phyloP scores from a whole-genome alignment of 805 yeast species.

The Sugiyamaella marilandica region DNA sequence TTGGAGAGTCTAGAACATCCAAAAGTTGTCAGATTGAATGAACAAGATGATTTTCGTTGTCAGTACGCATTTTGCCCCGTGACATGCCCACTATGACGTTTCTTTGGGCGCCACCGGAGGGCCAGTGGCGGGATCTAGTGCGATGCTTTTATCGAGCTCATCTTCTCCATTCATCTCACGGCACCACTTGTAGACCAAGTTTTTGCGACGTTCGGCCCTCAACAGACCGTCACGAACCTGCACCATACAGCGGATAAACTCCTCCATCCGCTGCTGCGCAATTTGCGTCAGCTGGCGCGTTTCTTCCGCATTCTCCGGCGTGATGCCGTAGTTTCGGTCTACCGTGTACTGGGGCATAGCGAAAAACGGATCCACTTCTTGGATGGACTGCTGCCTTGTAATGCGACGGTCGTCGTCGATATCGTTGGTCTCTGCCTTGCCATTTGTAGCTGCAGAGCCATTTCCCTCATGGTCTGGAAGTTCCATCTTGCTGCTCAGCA shows the following conservation, averaged over 20 bases:
- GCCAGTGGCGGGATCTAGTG: conserved; percentile 9
- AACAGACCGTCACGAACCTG: conserved; percentile 69
- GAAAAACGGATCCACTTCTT: conserved; percentile 58
- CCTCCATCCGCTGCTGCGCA: conserved; percentile 77
- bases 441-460: neutral
- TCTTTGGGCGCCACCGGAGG: neutral
- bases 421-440: conserved; percentile 40
- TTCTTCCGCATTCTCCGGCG: conserved; percentile 57
- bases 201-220: conserved; percentile 70
- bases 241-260: conserved; percentile 75
- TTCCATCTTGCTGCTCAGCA: conserved; percentile 59
- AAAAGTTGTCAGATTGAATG: too few relatives aligned
- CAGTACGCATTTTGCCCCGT: too few relatives aligned
- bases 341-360: conserved; percentile 48
- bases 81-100: too few relatives aligned
- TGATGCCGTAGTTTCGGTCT: conserved; percentile 49
- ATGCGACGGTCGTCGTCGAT: conserved; percentile 22
- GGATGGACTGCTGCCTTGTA: conserved; percentile 29
- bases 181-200: conserved; percentile 74
- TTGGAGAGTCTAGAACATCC: too few relatives aligned
- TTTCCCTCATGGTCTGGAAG: conserved; percentile 50
- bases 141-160: conserved; percentile 25
- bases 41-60: too few relatives aligned
- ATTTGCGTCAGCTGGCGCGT: conserved; percentile 71
- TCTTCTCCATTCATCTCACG: conserved; percentile 67